phyloP scores from a whole-genome alignment of 2,329 filamentous ascomycete genomes.

The Zopfia rhizophila region DNA sequence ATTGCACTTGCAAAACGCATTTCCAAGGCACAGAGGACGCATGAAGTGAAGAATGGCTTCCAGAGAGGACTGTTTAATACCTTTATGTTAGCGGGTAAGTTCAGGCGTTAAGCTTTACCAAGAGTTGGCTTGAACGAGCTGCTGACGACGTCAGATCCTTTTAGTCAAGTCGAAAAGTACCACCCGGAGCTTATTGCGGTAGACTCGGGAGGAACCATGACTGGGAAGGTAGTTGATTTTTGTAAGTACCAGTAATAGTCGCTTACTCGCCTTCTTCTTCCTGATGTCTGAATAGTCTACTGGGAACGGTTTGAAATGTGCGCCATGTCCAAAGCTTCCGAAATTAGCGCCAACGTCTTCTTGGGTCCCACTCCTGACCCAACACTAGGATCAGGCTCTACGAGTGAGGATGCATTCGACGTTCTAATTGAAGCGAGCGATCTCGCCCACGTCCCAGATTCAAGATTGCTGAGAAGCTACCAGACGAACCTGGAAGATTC shows the following conservation, averaged over 20 bases:
- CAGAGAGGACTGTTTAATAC: slow-evolving; percentile 78
- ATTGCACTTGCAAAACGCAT: slow-evolving; percentile 72
- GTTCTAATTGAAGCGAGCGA: slow-evolving; percentile 91
- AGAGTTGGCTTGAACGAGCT: not conserved
- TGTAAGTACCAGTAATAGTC: slow-evolving; percentile 57
- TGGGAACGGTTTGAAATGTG: slow-evolving; percentile 94
- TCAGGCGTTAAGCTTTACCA: not conserved
- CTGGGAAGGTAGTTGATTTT: slow-evolving; percentile 85
- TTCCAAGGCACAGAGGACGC: slow-evolving; percentile 78
- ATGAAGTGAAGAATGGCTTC: slow-evolving; percentile 71
- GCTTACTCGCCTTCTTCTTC: not conserved
- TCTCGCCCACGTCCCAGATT: slow-evolving; percentile 78
- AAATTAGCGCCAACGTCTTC: slow-evolving; percentile 91
- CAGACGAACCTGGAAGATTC: slow-evolving; percentile 63
- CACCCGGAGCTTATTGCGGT: slow-evolving; percentile 78
- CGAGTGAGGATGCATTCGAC: slow-evolving; percentile 72
- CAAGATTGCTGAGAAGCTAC: slow-evolving; percentile 71
- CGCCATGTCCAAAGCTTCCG: slow-evolving; percentile 86
- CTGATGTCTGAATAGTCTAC: slow-evolving; percentile 61
- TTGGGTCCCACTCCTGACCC: slow-evolving; percentile 86
- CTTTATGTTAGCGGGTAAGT: slow-evolving; percentile 74
- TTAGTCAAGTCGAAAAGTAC: slow-evolving; percentile 70
- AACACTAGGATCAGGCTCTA: slow-evolving; percentile 55
- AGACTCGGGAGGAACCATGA: slow-evolving; percentile 75
- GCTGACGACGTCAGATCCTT: slow-evolving; percentile 39